A percentile compares a stretch with the other conserved stretches of the same genome.
Evolutionary conservation across 441 rosid genomes (phyloP).

Genomic region (Eutrema salsugineum): DNA sequence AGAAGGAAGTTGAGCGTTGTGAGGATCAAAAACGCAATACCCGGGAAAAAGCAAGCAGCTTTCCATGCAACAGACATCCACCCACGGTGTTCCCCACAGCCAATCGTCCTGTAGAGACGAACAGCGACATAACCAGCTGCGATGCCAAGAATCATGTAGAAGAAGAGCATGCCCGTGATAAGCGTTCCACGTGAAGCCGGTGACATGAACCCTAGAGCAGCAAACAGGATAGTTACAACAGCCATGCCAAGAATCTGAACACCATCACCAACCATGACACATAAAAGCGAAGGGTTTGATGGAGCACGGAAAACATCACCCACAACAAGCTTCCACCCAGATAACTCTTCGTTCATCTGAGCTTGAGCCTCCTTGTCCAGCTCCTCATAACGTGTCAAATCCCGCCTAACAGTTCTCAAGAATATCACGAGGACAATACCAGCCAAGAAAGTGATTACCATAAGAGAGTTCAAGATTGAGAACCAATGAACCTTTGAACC

Average conservation of each 20-base stretch:
- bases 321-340: constrained; percentile 83
- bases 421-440: constrained; percentile 72
- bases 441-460: constrained; percentile 77
- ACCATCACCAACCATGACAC: constrained; percentile 79
- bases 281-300: constrained; percentile 50
- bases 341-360: constrained; percentile 76
- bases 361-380: constrained; percentile 70
- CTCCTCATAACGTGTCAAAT: constrained; percentile 72
- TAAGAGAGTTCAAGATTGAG: constrained; percentile 64
- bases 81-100: constrained; percentile 57
- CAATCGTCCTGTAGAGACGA: constrained; percentile 73
- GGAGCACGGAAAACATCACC: constrained; percentile 84
- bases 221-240: constrained; percentile 61
- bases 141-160: constrained; percentile 73
- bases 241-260: constrained; percentile 81
- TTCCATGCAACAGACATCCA: constrained; percentile 79
- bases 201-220: constrained; percentile 79
- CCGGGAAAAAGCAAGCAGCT: constrained; percentile 79
- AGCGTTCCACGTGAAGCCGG: constrained; percentile 81
- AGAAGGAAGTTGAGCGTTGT: constrained; percentile 59
- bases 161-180: constrained; percentile 63
- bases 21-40: constrained; percentile 59
- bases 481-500: constrained; percentile 86
- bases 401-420: constrained; percentile 72
- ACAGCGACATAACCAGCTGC: constrained; percentile 77